phyloP scores from a whole-genome alignment of 2,329 filamentous ascomycete genomes.

The Aspergillus sp. region DNA sequence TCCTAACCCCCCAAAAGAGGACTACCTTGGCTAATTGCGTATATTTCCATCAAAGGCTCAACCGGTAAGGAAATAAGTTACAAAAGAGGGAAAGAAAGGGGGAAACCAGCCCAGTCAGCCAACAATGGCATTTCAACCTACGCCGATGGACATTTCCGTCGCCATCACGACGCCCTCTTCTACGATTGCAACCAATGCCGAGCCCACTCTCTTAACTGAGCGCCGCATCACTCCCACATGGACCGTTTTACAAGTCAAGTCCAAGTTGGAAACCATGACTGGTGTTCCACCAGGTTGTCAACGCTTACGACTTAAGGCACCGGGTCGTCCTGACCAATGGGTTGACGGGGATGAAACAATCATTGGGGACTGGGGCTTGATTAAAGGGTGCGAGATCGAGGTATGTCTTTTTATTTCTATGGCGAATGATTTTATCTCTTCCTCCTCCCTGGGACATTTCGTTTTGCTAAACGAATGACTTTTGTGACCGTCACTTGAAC shows the following conservation, averaged over 20 bases:
- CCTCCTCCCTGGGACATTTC: not conserved
- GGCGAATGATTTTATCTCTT: not conserved
- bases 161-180: constrained; percentile 30
- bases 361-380: constrained; percentile 47
- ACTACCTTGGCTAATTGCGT: too few relatives aligned
- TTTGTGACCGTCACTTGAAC: too few relatives aligned
- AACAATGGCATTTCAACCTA: constrained; percentile 31
- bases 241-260: constrained; percentile 78
- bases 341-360: constrained; percentile 67
- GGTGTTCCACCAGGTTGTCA: constrained; percentile 81
- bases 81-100: too few relatives aligned
- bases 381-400: constrained; percentile 40
- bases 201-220: constrained; percentile 61
- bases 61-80: too few relatives aligned
- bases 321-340: constrained; percentile 56
- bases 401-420: constrained; percentile 18
- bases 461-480: too few relatives aligned
- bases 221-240: constrained; percentile 89
- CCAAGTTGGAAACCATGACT: constrained; percentile 86
- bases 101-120: not conserved
- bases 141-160: constrained; percentile 35
- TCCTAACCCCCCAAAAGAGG: too few relatives aligned
- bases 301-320: constrained; percentile 65
- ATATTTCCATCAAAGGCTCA: too few relatives aligned
- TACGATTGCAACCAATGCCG: constrained; percentile 7